Conservation (phyloP, 768 basidiomycete genomes). For the Lyophyllum semitale region DNA sequence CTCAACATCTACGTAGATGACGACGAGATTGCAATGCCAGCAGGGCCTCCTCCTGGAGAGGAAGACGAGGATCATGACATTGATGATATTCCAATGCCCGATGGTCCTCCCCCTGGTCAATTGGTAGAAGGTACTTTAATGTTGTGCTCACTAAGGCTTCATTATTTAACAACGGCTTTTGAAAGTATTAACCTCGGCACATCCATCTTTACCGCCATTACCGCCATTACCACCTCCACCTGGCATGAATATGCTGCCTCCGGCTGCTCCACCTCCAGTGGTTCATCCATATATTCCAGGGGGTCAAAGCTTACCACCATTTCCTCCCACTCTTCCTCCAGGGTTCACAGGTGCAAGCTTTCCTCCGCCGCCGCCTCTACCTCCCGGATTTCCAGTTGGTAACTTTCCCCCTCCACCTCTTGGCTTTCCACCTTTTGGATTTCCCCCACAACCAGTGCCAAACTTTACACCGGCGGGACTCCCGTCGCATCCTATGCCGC, state of each 20-base stretch:
- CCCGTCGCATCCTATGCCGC: slow-evolving; percentile 30
- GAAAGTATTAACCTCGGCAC: slow-evolving; percentile 5
- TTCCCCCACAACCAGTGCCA: slow-evolving; percentile 24
- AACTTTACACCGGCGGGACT: slow-evolving; percentile 28
- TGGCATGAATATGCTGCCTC: slow-evolving; percentile 15
- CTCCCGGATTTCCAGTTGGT: slow-evolving; percentile 14
- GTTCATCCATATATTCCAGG: slow-evolving; percentile 11
- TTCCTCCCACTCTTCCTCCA: slow-evolving; percentile 28
- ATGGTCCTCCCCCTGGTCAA: slow-evolving; percentile 65
- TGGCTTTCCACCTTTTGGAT: slow-evolving; percentile 16
- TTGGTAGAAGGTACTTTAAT: slow-evolving; percentile 17
- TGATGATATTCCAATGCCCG: slow-evolving; percentile 89
- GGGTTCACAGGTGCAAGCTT: slow-evolving; percentile 26
- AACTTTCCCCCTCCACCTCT: slow-evolving; percentile 14
- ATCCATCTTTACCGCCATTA: slow-evolving; percentile 12
- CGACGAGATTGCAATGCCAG: slow-evolving; percentile 68
- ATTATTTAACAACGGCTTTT: neutral
- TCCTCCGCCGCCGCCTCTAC: slow-evolving; percentile 22
- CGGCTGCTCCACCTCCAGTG: slow-evolving; percentile 26
- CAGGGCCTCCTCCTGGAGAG: slow-evolving; percentile 60
- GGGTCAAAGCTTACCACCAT: slow-evolving; percentile 12
- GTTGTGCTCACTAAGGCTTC: neutral
- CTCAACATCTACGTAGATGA: slow-evolving; percentile 33
- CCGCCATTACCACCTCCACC: slow-evolving; percentile 23
- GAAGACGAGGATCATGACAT: slow-evolving; percentile 56